Base-by-base conservation (phyloP, 2,329 filamentous ascomycete species). In the Trichoderma gracile region DNA sequence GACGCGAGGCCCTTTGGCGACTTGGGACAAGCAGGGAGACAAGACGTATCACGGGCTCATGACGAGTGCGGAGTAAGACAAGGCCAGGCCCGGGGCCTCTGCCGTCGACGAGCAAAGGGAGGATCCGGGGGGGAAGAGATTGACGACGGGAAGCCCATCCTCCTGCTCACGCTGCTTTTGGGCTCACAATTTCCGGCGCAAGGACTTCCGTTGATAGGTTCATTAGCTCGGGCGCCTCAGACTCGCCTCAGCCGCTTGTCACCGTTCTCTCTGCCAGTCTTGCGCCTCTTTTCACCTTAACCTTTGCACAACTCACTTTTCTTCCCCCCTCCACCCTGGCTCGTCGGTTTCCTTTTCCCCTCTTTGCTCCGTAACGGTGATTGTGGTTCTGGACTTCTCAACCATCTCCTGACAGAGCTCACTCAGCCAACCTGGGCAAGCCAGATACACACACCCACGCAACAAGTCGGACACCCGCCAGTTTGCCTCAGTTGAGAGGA, bases 181-280 rank as follows among this genome's bases (percentile, higher is more conserved):
- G 49, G 30, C 42, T 42, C 38, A 40, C 57, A 52, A 61, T 43
- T 15, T 25, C 38, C 23, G 33, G 47, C 46, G 46, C 38, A 33
- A 52, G 21, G 30, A 43, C 17, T 45, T 45, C 53, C 30, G 53
- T 53, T 61, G n/a, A n/a, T n/a, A n/a, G n/a, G n/a, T n/a, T n/a
- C n/a, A n/a, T n/a, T 61, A 61, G 58, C 47, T 43, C 58, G 47
- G 25, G 47, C 58, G 58, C 58, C 58, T 61, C 58, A 33, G 33
- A 17, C 58, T 52, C 58, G 43, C 38, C 52, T 53, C 58, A 61
- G 58, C 58, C 46, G 58, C 58, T 61, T 27, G 38, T 30, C 58
- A 61, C 52, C 47, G n/a, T 53, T 19, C 47, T 53, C 45, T 53
- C 15, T 52, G 47, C 21, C 23, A 49, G n/a, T 38, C 23, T 49